Evolutionary conservation across 1,284 basidiomycete species (phyloP), one percentile per base, ranked within the genome.

Genomic region (Stygiomarasmius scandens): DNA sequence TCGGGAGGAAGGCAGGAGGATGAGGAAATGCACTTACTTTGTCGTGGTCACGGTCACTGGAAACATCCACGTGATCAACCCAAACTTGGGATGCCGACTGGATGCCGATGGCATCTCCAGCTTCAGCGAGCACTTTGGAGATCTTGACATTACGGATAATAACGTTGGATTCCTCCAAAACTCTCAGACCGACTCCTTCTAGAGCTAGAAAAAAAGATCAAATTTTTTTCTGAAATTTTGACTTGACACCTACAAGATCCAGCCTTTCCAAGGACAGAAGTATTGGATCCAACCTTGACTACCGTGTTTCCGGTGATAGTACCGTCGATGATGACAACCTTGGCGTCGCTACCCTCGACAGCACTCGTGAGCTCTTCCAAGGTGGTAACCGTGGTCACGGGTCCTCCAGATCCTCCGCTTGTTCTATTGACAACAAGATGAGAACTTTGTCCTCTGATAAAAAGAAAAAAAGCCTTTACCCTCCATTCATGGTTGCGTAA

Each of bases 131-230:
- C 24, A 81, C 78, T 66, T 80, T 80, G 49, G 76, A 75, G 56
- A 81, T 75, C 63, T 77, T 79, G 62, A 81, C 62, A 62, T 80
- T 80, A 32, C 79, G 74, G 60, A 80, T 72, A 63, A 81, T 81
- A 52, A 81, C 78, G 56, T 81, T 80, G 45, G 59, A 63, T 47
- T 70, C 71, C 27, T 73, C 63, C 51, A 77, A 60, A 49, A 79
- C 73, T 55, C 78, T 75, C 44, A 78, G 69, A 1, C 77, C 77
- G 56, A 73, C 68, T 38, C 76, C 77, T 47, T 64, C 64, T 49
- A 77, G 74, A 8, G 73, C 75, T 71, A 25, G 25, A 32, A n/a
- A 14, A 36, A 24, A 25, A 29, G 16, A 20, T 19, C 16, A 23
- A 46, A 12, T 4, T 25, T 20, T 46, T 24, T 29, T 29, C 20